phyloP scores from a whole-genome alignment of 2,329 filamentous ascomycete species.

The Ophiocordyceps camponoti-leonardi region DNA sequence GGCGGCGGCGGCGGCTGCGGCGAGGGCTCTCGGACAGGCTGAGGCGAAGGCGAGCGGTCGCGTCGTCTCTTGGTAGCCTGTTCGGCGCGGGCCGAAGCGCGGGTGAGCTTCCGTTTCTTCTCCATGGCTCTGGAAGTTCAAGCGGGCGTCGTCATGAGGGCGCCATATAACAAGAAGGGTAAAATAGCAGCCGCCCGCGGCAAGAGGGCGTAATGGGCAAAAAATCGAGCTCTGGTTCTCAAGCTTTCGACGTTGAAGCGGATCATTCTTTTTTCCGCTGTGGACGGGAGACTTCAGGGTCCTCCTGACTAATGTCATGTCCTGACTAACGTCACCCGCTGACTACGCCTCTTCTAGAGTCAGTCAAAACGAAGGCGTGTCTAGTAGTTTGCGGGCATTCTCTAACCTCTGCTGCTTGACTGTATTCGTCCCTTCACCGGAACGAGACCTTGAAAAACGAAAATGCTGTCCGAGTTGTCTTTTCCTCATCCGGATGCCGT shows the following conservation, averaged over 20 bases:
- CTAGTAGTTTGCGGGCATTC: too few relatives aligned
- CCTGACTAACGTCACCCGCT: too few relatives aligned
- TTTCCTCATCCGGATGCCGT: not conserved
- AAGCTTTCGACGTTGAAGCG: not conserved
- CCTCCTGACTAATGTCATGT: too few relatives aligned
- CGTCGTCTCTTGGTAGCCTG: constrained; percentile 42
- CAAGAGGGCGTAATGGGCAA: not conserved
- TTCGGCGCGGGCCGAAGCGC: constrained; percentile 43
- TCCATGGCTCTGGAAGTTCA: constrained; percentile 29
- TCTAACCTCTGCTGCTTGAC: too few relatives aligned
- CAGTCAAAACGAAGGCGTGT: too few relatives aligned
- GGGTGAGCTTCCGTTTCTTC: constrained; percentile 46
- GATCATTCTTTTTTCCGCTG: too few relatives aligned
- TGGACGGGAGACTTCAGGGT: too few relatives aligned
- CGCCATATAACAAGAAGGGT: constrained; percentile 8
- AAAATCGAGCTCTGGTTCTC: not conserved
- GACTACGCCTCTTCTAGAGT: too few relatives aligned
- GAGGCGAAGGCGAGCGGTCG: constrained; percentile 31
- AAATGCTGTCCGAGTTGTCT: not conserved
- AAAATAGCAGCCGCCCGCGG: not conserved
- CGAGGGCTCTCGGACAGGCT: constrained; percentile 33
- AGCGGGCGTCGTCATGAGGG: constrained; percentile 12
- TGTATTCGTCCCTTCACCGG: not conserved
- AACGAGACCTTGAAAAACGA: not conserved
- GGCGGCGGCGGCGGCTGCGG: constrained; percentile 23